A percentile compares a stretch with the other conserved stretches of the same genome.
Conservation (phyloP, 805 yeast species). For the Barnettozyma siamensis region DNA sequence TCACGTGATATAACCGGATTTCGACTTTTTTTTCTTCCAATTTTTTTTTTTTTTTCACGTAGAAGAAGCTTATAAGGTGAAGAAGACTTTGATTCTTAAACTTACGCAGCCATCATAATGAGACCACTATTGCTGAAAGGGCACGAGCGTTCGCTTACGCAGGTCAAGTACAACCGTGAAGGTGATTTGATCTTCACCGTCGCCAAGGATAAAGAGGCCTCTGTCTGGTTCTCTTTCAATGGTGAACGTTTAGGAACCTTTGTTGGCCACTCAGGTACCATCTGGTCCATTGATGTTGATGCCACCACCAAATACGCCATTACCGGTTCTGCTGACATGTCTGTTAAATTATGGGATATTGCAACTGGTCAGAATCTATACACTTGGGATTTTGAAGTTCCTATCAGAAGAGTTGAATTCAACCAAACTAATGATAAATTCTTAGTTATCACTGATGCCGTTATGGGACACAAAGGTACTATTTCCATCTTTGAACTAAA, state of each 20-base stretch:
- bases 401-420: conserved; percentile 89
- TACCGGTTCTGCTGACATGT: conserved; percentile 89
- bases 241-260: conserved; percentile 97
- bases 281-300: conserved; percentile 91
- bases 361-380: conserved; percentile 68
- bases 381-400: conserved; percentile 71
- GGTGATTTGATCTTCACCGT: conserved; percentile 92
- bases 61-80: not conserved
- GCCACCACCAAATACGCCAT: conserved; percentile 58
- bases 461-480: conserved; percentile 83
- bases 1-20: not conserved
- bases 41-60: too few relatives aligned
- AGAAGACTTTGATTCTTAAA: not conserved
- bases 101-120: conserved; percentile 30
- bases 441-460: conserved; percentile 80
- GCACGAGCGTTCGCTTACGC: conserved; percentile 96
- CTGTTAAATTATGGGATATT: conserved; percentile 80
- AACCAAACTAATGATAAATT: conserved; percentile 64
- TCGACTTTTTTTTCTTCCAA: not conserved
- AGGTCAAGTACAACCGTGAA: conserved; percentile 90
- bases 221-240: conserved; percentile 90
- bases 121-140: conserved; percentile 78
- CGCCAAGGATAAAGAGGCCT: conserved; percentile 84
- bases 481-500: conserved; percentile 62
- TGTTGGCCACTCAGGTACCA: conserved; percentile 85